Evolutionary conservation across 345 rosid genomes (phyloP), one percentile per base, ranked within the genome.

Genomic region (Corchorus olitorius): DNA sequence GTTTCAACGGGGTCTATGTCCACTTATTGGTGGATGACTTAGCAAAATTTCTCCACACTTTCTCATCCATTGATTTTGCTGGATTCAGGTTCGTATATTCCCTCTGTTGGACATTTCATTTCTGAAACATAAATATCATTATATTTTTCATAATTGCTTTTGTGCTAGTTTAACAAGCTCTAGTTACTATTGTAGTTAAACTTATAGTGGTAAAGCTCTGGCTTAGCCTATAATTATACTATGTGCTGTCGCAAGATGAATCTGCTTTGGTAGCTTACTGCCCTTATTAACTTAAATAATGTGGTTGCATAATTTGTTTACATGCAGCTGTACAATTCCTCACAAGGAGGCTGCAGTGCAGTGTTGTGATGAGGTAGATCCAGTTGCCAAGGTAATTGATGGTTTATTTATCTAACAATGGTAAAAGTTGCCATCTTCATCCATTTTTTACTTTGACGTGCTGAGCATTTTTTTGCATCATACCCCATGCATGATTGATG

Each of bases 331-430:
- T 85, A 89, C 98, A 56, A 89, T 89, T 85, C 98, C 99, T 73
- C 98, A 91, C 85, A 96, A 93, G 83, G 97, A 93, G 87, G 91
- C 83, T 72, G 97, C 97, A 37, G 81, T 91, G 75, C 83, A 87
- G 66, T 92, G 97, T 81, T 88, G 97, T 78, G 97, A 96, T 62
- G 98, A 91, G 80, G 97, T 93, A 35, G 87, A 96, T 81, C 91
- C 98, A 73, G 85, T 92, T 84, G 98, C 98, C 19, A 92, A 92
- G 94, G 99, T 96, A 70, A 63, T 37, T 72, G 14, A 53, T 43
- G 16, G 41, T 75, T 27, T 78, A 6, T 73, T 75, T 13, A 41
- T 33, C 53, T 66, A 74, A 27, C 7, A 50, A 10, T 61, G 56
- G 41, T 59, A 68, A 20, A 27, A 60, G 13, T 76, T 35, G 13